A percentile compares a stretch with the other conserved stretches of the same genome.
Conservation (phyloP, 768 basidiomycete species). For the Dioszegia aurantiaca region DNA sequence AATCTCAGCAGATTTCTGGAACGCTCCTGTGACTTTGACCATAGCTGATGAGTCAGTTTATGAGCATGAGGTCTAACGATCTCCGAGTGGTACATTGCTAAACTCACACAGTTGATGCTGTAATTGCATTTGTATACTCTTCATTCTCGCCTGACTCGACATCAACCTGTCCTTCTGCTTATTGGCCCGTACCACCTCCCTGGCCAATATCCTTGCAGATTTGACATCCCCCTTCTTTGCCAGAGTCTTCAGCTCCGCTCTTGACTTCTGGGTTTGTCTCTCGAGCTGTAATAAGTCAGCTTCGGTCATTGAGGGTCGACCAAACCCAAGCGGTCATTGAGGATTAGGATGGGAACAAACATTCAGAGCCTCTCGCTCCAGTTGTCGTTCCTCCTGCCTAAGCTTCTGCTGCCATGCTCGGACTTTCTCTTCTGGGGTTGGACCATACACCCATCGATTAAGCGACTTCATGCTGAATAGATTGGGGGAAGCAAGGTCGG, state of each 20-base stretch:
- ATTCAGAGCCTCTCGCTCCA: conserved; percentile 95
- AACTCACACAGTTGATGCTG: conserved; percentile 83
- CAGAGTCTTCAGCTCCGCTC: conserved; percentile 76
- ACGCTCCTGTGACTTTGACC: conserved; percentile 92
- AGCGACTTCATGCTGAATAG: conserved; percentile 54
- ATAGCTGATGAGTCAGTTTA: conserved; percentile 62
- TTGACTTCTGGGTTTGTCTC: conserved; percentile 72
- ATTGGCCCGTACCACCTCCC: conserved; percentile 88
- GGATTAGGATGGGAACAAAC: conserved; percentile 56
- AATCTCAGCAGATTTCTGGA: conserved; percentile 97
- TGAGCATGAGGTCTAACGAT: neutral
- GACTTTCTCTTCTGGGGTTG: conserved; percentile 90
- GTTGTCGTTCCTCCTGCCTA: conserved; percentile 70
- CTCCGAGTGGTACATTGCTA: neutral
- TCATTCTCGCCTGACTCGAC: conserved; percentile 86
- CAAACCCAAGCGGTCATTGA: no score
- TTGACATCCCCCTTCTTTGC: conserved; percentile 88
- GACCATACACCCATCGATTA: conserved; percentile 92
- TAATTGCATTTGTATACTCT: conserved; percentile 84
- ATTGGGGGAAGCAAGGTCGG: neutral
- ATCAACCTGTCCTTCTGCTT: conserved; percentile 91
- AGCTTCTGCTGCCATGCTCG: conserved; percentile 86
- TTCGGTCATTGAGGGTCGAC: neutral
- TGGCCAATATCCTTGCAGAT: conserved; percentile 85
- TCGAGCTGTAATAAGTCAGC: conserved; percentile 64